Evolutionary conservation across 768 basidiomycete species (phyloP).

Genomic region (Russula emetica): DNA sequence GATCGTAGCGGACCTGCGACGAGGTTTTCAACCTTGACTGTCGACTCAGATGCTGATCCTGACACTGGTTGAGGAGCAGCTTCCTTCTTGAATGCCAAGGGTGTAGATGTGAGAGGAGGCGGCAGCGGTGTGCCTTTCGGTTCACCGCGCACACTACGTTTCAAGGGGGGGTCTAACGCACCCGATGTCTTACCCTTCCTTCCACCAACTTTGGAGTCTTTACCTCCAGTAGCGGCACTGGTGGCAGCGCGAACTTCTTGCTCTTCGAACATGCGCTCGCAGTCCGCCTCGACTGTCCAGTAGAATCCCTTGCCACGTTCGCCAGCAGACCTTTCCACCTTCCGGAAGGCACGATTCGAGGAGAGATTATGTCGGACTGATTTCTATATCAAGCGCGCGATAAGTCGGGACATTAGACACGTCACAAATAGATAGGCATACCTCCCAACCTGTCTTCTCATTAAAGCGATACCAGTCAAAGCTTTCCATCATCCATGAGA

Average conservation of each 20-base stretch:
- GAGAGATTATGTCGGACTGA: slow-evolving; percentile 96
- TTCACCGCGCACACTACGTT: slow-evolving; percentile 66
- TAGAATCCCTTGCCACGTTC: slow-evolving; percentile 90
- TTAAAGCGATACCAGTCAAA: slow-evolving; percentile 89
- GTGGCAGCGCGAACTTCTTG: slow-evolving; percentile 50
- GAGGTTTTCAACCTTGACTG: slow-evolving; percentile 31
- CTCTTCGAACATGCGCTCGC: slow-evolving; percentile 63
- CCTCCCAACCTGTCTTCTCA: slow-evolving; percentile 87
- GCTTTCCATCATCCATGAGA: slow-evolving; percentile 83
- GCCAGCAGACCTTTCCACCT: slow-evolving; percentile 78
- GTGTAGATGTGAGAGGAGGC: slow-evolving; percentile 64
- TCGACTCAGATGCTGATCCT: slow-evolving; percentile 19
- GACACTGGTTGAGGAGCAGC: slow-evolving; percentile 12
- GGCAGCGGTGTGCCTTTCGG: slow-evolving; percentile 54
- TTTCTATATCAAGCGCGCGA: slow-evolving; percentile 42
- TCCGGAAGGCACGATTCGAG: slow-evolving; percentile 85
- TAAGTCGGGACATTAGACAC: slow-evolving; percentile 6
- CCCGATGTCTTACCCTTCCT: slow-evolving; percentile 57
- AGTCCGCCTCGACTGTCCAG: slow-evolving; percentile 83
- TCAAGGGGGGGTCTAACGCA: slow-evolving; percentile 59
- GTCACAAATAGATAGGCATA: slow-evolving; percentile 37
- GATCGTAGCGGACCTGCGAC: slow-evolving; percentile 22
- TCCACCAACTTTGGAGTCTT: slow-evolving; percentile 40
- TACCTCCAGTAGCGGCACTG: slow-evolving; percentile 32
- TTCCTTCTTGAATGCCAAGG: slow-evolving; percentile 49